phyloP scores from a whole-genome alignment of 2,329 filamentous ascomycete genomes.

The Pestalotiopsis sp. region DNA sequence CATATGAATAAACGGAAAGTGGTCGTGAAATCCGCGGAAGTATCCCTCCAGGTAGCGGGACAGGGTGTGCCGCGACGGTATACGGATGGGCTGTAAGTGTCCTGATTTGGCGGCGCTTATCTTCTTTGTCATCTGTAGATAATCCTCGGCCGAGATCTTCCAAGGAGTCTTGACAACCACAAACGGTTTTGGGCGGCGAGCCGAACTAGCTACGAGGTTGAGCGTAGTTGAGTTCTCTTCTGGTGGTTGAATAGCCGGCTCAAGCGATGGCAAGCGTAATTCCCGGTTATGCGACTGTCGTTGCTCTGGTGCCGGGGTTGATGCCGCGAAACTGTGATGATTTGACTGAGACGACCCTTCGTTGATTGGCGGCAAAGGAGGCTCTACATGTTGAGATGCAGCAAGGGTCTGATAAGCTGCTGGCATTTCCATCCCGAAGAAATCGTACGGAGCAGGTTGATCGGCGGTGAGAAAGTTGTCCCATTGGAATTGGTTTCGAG shows the following conservation, averaged over 20 bases:
- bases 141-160: background rate
- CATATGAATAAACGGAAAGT: slow-evolving; percentile 54
- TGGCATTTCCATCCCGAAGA: background rate
- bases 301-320: background rate
- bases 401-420: background rate
- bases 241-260: background rate
- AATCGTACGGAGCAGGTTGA: background rate
- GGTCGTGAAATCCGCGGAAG: slow-evolving; percentile 52
- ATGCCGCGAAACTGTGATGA: background rate
- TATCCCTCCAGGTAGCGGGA: slow-evolving; percentile 54
- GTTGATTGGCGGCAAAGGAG: background rate
- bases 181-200: background rate
- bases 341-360: background rate
- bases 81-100: background rate
- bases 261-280: background rate
- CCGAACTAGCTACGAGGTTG: background rate
- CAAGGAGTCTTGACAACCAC: background rate
- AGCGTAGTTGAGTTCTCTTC: background rate
- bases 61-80: slow-evolving; percentile 50
- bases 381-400: background rate
- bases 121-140: background rate
- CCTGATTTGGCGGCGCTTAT: background rate
- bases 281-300: background rate
- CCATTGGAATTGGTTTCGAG: background rate
- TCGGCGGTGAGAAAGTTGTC: background rate